phyloP scores from a whole-genome alignment of 768 basidiomycete genomes.

The Mycena crocata region DNA sequence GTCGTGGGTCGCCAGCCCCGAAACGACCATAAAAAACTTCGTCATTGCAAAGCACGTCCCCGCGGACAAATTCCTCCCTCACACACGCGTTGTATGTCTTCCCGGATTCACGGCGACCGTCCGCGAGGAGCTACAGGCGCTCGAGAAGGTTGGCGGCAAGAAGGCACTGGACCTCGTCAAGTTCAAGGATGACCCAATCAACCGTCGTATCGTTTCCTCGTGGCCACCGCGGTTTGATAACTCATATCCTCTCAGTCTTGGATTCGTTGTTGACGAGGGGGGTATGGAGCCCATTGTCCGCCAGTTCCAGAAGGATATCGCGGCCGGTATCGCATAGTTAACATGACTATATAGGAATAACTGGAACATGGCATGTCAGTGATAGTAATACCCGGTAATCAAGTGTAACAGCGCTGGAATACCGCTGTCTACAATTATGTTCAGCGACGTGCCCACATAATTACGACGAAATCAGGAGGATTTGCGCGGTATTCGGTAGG shows the following conservation, averaged over 20 bases:
- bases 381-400: too few species aligned
- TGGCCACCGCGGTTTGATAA: constrained; percentile 63
- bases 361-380: too few species aligned
- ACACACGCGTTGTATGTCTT: constrained; percentile 66
- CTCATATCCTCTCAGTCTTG: constrained; percentile 54
- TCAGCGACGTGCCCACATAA: too few species aligned
- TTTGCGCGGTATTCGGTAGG: too few species aligned
- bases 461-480: too few species aligned
- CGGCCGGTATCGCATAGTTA: constrained; percentile 17
- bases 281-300: constrained; percentile 59
- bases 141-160: constrained; percentile 63
- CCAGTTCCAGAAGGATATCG: constrained; percentile 48
- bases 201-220: constrained; percentile 56
- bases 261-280: constrained; percentile 57
- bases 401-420: too few species aligned
- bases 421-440: too few species aligned
- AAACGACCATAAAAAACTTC: constrained; percentile 66
- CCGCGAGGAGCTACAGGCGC: constrained; percentile 63
- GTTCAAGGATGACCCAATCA: constrained; percentile 58
- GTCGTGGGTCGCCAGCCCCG: constrained; percentile 63
- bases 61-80: constrained; percentile 51
- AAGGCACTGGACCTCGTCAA: constrained; percentile 58
- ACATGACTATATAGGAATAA: neutral
- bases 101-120: constrained; percentile 72
- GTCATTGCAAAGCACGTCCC: constrained; percentile 60